These are phyloP conservation scores for Didymella glomerata DNA, from an alignment of 2,329 filamentous ascomycete genomes.

Conservation along the genomic window DNA sequence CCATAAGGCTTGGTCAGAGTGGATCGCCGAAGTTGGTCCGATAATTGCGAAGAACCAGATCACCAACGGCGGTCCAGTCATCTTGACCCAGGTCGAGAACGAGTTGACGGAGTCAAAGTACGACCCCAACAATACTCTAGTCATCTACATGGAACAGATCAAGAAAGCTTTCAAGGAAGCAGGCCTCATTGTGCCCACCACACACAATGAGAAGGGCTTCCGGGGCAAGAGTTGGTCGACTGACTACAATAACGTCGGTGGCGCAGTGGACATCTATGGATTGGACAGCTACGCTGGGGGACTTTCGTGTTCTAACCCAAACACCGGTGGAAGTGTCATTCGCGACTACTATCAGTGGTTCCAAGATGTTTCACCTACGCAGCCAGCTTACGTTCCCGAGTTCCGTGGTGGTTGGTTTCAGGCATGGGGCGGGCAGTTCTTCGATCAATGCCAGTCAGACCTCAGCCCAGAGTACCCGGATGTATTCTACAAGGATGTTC, in stretches of 20 bases:
- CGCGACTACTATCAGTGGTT: slow-evolving; percentile 67
- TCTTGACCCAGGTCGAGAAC: slow-evolving; percentile 64
- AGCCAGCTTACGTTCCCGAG: slow-evolving; percentile 63
- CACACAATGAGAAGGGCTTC: slow-evolving; percentile 62
- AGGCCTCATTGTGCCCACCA: slow-evolving; percentile 60
- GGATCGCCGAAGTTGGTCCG: slow-evolving; percentile 56
- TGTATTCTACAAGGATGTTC: slow-evolving; percentile 66
- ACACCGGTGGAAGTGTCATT: slow-evolving; percentile 60
- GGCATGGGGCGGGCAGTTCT: slow-evolving; percentile 63
- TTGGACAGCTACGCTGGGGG: slow-evolving; percentile 58
- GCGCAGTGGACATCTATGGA: slow-evolving; percentile 61
- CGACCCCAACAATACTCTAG: slow-evolving; percentile 55
- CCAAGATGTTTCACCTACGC: slow-evolving; percentile 62
- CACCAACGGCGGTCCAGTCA: slow-evolving; percentile 61
- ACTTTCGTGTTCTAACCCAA: no score
- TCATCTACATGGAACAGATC: slow-evolving; percentile 63
- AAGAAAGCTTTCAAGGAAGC: slow-evolving; percentile 57
- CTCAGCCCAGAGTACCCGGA: slow-evolving; percentile 60
- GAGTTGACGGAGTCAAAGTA: slow-evolving; percentile 60
- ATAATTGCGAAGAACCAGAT: slow-evolving; percentile 61
- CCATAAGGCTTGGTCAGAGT: slow-evolving; percentile 58
- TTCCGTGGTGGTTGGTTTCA: slow-evolving; percentile 64
- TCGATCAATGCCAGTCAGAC: slow-evolving; percentile 59
- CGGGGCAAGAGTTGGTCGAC: slow-evolving; percentile 61
- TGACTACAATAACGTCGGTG: slow-evolving; percentile 65